phyloP scores from a whole-genome alignment of 2,329 filamentous ascomycete species.

The Curvularia eragrostidis region DNA sequence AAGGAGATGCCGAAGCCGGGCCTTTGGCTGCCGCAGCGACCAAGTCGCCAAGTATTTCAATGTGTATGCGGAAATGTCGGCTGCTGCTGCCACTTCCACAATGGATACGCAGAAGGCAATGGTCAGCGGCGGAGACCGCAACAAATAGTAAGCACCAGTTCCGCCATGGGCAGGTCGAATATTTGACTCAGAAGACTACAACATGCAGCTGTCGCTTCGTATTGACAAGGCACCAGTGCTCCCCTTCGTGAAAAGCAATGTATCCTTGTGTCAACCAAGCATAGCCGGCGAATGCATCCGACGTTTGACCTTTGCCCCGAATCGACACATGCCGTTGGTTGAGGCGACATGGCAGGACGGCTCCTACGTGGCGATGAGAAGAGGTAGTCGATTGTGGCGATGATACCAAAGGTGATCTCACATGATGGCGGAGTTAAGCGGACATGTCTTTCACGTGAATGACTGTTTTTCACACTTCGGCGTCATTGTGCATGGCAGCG shows the following conservation, averaged over 20 bases:
- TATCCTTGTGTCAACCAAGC: constrained; percentile 1
- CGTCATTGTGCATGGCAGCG: constrained; percentile 42
- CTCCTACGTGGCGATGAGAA: background rate
- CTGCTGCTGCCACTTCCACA: background rate
- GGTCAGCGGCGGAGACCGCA: background rate
- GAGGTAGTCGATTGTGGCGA: constrained; percentile 29
- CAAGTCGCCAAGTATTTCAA: background rate
- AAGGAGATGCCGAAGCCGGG: background rate
- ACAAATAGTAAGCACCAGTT: background rate
- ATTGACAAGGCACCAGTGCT: background rate
- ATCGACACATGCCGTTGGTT: constrained; percentile 23
- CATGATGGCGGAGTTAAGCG: constrained; percentile 37
- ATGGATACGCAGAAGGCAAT: background rate
- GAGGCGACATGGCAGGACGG: constrained; percentile 6
- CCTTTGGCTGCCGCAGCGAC: background rate
- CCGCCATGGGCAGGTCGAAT: background rate
- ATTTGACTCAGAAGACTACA: background rate
- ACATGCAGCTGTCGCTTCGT: background rate
- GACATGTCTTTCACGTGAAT: constrained; percentile 29
- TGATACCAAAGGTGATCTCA: constrained; percentile 24
- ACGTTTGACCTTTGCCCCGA: constrained; percentile 2
- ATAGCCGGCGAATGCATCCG: background rate
- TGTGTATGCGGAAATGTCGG: background rate
- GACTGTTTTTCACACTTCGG: constrained; percentile 16
- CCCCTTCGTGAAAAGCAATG: background rate